Conservation (phyloP, 139 green algal genomes). For the Gonium pectorale region DNA sequence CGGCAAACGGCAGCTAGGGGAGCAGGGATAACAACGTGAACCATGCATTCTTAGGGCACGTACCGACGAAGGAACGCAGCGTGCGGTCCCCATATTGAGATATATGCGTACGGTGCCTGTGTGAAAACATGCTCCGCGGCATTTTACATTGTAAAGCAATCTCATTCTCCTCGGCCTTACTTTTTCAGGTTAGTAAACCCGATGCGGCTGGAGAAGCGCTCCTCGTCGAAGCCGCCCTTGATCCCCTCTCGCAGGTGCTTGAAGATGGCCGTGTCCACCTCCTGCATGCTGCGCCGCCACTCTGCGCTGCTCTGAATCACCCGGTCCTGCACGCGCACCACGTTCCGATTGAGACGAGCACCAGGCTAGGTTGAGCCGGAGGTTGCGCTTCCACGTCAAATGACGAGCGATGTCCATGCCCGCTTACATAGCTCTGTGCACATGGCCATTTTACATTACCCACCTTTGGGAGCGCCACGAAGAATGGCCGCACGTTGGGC, state of each 20-base stretch:
- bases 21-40: no score
- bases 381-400: no score
- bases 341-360: no score
- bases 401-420: not conserved
- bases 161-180: slow-evolving; percentile 65
- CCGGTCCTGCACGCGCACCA: slow-evolving; percentile 69
- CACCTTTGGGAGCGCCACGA: slow-evolving; percentile 94
- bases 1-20: no score
- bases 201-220: slow-evolving; percentile 81
- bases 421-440: not conserved
- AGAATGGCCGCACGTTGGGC: slow-evolving; percentile 89
- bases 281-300: slow-evolving; percentile 83
- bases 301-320: slow-evolving; percentile 72
- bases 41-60: no score
- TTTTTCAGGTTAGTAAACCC: slow-evolving; percentile 88
- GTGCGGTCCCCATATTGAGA: no score
- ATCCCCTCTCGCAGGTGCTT: slow-evolving; percentile 72
- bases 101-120: no score
- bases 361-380: no score
- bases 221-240: slow-evolving; percentile 90
- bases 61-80: no score
- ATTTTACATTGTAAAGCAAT: no score
- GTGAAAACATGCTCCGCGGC: no score
- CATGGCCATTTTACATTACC: not conserved
- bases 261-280: slow-evolving; percentile 78